A percentile compares a stretch with the other conserved stretches of the same genome.
These are phyloP conservation scores for Crepidotus sp. DNA, from an alignment of 1,284 basidiomycete species.

Conservation along the genomic window DNA sequence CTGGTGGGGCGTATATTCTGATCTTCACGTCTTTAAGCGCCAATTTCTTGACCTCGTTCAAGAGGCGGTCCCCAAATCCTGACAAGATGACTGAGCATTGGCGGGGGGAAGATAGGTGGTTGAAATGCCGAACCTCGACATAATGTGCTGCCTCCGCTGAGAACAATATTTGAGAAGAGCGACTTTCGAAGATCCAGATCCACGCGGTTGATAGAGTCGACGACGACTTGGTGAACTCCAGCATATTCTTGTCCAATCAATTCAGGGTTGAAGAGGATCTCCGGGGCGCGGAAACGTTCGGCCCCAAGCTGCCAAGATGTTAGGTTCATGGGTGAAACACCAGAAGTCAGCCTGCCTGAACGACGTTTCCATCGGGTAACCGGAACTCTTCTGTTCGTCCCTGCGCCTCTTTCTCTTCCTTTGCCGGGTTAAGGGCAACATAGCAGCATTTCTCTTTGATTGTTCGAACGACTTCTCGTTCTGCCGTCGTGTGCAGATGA, in stretches of 20 bases:
- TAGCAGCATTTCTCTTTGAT: slow-evolving; percentile 99
- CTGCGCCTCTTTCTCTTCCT: slow-evolving; percentile 88
- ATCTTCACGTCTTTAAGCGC: slow-evolving; percentile 98
- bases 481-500: slow-evolving; percentile 93
- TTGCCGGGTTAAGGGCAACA: slow-evolving; percentile 81
- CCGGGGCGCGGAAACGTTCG: slow-evolving; percentile 95
- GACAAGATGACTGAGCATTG: slow-evolving; percentile 6
- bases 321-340: slow-evolving; percentile 9
- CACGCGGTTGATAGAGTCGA: slow-evolving; percentile 80
- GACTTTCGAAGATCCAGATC: slow-evolving; percentile 91
- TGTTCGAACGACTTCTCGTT: slow-evolving; percentile 93
- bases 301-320: slow-evolving; percentile 65
- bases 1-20: slow-evolving; percentile 99
- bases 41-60: slow-evolving; percentile 94
- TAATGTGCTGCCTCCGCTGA: slow-evolving; percentile 93
- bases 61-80: slow-evolving; percentile 94
- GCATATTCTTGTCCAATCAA: slow-evolving; percentile 94
- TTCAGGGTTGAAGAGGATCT: slow-evolving; percentile 97
- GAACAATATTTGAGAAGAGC: slow-evolving; percentile 93
- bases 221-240: slow-evolving; percentile 93
- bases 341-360: slow-evolving; percentile 54
- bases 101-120: slow-evolving; percentile 3
- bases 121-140: slow-evolving; percentile 61
- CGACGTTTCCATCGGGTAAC: slow-evolving; percentile 90
- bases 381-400: slow-evolving; percentile 84